A percentile compares a stretch with the other conserved stretches of the same genome.
These are phyloP conservation scores for Amylocystis lapponica DNA, from an alignment of 768 basidiomycete genomes.

Conservation along the genomic window DNA sequence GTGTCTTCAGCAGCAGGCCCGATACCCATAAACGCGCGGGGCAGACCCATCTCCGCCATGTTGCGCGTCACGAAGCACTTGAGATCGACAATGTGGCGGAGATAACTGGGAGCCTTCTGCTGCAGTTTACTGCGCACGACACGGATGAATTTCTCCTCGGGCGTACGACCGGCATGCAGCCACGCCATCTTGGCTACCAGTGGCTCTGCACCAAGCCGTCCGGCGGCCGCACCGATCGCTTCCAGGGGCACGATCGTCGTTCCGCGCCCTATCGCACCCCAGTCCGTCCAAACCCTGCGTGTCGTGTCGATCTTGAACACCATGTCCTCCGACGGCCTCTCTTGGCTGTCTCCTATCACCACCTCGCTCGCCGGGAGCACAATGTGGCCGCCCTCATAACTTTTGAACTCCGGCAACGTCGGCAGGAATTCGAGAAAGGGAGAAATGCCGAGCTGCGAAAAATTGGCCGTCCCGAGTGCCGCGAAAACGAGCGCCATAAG, in stretches of 20 bases:
- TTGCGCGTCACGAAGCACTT: slow-evolving; percentile 3
- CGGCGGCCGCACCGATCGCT: neutral
- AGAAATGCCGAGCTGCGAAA: slow-evolving; percentile 12
- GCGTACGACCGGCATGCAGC: neutral
- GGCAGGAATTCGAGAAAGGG: slow-evolving; percentile 5
- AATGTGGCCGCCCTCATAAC: neutral
- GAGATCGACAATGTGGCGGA: slow-evolving; percentile 3
- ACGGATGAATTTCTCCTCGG: neutral
- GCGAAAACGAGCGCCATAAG: slow-evolving; percentile 19
- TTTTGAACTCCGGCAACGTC: neutral
- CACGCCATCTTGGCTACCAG: slow-evolving; percentile 7
- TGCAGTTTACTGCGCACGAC: neutral
- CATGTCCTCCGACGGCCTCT: neutral
- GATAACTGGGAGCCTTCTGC: neutral
- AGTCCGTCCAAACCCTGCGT: neutral
- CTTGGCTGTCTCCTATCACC: neutral
- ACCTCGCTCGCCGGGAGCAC: neutral
- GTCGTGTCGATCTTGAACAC: neutral
- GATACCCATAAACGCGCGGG: slow-evolving; percentile 2
- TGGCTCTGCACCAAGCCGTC: neutral
- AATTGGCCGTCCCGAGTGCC: slow-evolving; percentile 9
- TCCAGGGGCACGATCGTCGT: slow-evolving; percentile 1
- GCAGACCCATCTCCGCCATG: slow-evolving; percentile 9
- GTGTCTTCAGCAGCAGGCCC: neutral
- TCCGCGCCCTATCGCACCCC: neutral